Evolutionary conservation across 257 asterid species (phyloP).

Genomic region (Penstemon eatonii): DNA sequence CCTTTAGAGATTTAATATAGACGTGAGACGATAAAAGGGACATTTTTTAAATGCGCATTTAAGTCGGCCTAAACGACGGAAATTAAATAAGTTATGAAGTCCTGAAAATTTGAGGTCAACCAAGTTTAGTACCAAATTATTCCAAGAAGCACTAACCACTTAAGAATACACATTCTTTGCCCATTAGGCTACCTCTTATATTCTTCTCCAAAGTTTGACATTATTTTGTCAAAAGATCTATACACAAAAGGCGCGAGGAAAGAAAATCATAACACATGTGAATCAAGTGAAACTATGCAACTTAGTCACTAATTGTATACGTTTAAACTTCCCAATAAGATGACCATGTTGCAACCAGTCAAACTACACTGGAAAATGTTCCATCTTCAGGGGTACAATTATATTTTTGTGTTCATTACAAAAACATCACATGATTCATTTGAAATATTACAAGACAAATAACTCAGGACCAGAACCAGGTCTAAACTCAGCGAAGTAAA

Average conservation of each 20-base stretch:
- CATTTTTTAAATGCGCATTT: slow-evolving; percentile 2
- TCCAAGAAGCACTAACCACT: background rate
- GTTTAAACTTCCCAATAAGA: background rate
- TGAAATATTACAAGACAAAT: background rate
- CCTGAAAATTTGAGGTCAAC: background rate
- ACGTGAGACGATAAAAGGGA: background rate
- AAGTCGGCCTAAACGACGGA: background rate
- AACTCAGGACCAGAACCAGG: background rate
- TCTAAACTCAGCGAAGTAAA: background rate
- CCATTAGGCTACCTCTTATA: background rate
- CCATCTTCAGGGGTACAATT: background rate
- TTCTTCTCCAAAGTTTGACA: background rate
- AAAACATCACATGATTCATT: background rate
- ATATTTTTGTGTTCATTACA: background rate
- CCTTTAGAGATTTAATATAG: background rate
- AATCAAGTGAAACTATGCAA: slow-evolving; percentile 11
- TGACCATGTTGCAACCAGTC: background rate
- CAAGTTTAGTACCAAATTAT: slow-evolving; percentile 11
- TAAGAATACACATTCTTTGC: background rate
- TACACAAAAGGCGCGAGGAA: too few species aligned
- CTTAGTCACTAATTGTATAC: background rate
- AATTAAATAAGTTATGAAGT: too few species aligned
- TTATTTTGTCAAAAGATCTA: too few species aligned
- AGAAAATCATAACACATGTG: background rate
- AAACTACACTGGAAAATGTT: background rate